These are phyloP conservation scores for Adansonia madagascariensis DNA, from an alignment of 441 rosid species.

Conservation along the genomic window DNA sequence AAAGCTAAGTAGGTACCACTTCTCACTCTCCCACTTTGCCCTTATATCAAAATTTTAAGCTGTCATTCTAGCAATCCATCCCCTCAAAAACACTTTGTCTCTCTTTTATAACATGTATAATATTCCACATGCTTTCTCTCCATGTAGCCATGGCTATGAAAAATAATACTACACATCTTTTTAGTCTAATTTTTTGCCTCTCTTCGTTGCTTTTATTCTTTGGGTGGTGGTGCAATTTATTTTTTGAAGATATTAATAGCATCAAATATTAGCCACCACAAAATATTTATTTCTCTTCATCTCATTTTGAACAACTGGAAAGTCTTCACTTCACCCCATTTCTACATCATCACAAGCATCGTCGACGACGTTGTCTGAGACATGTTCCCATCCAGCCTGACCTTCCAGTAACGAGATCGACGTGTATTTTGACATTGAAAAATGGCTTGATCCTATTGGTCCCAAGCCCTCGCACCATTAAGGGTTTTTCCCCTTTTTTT, in stretches of 20 bases:
- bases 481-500: constrained; percentile 25
- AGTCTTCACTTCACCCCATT: constrained; percentile 55
- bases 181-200: constrained; percentile 28
- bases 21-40: not conserved
- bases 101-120: too few species aligned
- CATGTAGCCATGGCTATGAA: constrained; percentile 28
- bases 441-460: constrained; percentile 77
- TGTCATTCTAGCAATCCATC: not conserved
- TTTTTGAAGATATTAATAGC: not conserved
- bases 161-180: not conserved
- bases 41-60: not conserved
- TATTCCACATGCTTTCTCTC: not conserved
- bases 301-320: constrained; percentile 30
- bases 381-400: constrained; percentile 13
- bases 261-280: not conserved
- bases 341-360: constrained; percentile 28
- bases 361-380: constrained; percentile 16
- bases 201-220: constrained; percentile 31
- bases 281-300: not conserved
- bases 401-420: constrained; percentile 41
- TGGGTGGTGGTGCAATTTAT: constrained; percentile 23
- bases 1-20: not conserved
- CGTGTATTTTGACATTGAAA: constrained; percentile 52
- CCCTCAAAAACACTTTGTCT: not conserved
- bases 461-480: constrained; percentile 91